phyloP scores from a whole-genome alignment of 495 filamentous ascomycete genomes.

The Penicillium roqueforti region DNA sequence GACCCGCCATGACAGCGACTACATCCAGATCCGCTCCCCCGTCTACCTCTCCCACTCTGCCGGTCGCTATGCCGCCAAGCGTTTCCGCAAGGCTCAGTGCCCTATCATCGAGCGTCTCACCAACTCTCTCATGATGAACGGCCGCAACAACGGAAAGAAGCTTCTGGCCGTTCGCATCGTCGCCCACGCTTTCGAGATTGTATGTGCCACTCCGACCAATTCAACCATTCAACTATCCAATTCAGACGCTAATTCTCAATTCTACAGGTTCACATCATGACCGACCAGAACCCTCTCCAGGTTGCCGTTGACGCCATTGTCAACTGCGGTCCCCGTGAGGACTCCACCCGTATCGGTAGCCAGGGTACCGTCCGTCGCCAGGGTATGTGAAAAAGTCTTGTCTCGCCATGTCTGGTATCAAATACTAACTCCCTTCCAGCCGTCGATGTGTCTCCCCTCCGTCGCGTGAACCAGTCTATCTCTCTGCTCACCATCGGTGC shows the following conservation, averaged over 20 bases:
- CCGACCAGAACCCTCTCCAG: slow-evolving; percentile 99
- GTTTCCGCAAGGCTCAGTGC: slow-evolving; percentile 99
- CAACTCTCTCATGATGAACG: slow-evolving; percentile 99
- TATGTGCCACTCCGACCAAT: slow-evolving; percentile 49
- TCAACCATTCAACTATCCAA: background rate
- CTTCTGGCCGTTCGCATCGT: slow-evolving; percentile 99
- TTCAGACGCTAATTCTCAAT: slow-evolving; percentile 13
- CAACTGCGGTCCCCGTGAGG: slow-evolving; percentile 99
- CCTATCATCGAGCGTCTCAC: slow-evolving; percentile 99
- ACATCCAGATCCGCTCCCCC: slow-evolving; percentile 97
- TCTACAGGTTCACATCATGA: slow-evolving; percentile 96
- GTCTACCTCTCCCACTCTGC: slow-evolving; percentile 99
- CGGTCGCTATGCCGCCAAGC: slow-evolving; percentile 97
- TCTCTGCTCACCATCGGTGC: slow-evolving; percentile 96
- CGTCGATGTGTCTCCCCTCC: slow-evolving; percentile 98
- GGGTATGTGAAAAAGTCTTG: slow-evolving; percentile 16
- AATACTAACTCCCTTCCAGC: slow-evolving; percentile 37
- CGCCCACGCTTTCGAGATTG: slow-evolving; percentile 98
- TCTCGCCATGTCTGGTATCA: background rate
- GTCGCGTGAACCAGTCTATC: slow-evolving; percentile 99
- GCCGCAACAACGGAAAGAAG: slow-evolving; percentile 99
- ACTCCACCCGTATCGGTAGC: slow-evolving; percentile 98
- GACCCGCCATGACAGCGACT: slow-evolving; percentile 63
- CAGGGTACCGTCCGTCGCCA: slow-evolving; percentile 99
- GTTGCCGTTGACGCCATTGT: slow-evolving; percentile 98